Conservation (phyloP, 345 rosid genomes). For the Eucalyptus pauciflora region DNA sequence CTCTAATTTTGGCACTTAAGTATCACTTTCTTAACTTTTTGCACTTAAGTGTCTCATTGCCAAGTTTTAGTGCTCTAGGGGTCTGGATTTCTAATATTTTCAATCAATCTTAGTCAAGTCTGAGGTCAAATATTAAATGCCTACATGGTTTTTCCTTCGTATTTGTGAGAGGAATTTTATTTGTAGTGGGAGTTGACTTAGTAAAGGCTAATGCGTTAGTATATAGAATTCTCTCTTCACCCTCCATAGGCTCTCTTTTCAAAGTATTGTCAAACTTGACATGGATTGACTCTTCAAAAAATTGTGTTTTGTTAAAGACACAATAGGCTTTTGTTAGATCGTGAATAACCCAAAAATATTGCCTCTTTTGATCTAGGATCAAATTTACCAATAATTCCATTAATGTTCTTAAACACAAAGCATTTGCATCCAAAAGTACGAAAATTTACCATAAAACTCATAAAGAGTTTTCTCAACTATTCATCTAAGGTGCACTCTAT, state of each 20-base stretch:
- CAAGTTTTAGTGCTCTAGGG: no score
- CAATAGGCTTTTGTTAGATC: background rate
- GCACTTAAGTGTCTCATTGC: no score
- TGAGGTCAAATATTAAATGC: background rate
- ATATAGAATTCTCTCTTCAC: background rate
- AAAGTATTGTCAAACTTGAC: background rate
- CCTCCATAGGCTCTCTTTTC: background rate
- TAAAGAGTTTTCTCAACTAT: background rate
- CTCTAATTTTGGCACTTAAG: no score
- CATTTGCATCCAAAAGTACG: background rate
- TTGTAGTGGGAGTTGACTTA: background rate
- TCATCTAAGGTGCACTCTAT: background rate
- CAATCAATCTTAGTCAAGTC: background rate
- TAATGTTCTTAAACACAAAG: background rate
- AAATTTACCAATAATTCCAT: background rate
- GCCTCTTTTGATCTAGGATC: background rate
- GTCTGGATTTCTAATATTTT: background rate
- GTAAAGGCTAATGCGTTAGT: background rate
- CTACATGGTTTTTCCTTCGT: background rate
- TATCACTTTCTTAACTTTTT: no score
- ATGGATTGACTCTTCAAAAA: background rate
- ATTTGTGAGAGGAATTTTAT: background rate
- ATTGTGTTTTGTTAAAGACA: background rate
- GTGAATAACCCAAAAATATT: background rate
- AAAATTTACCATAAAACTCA: background rate